A percentile compares a stretch with the other conserved stretches of the same genome.
Evolutionary conservation across 1,284 basidiomycete species (phyloP).

Genomic region (Porodaedalea pini): DNA sequence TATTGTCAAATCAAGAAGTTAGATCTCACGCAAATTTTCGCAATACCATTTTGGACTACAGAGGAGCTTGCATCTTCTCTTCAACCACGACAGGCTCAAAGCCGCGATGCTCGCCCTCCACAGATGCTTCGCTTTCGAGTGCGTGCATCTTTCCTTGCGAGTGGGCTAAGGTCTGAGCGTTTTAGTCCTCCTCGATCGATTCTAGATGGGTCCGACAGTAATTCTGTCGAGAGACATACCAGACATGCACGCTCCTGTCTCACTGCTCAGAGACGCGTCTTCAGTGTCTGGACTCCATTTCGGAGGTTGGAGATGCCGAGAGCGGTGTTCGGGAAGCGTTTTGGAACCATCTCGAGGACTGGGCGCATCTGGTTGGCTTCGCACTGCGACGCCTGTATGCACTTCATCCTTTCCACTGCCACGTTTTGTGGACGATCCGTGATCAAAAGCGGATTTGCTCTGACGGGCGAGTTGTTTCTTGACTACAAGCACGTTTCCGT

Average conservation of each 20-base stretch:
- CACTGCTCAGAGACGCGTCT: background rate
- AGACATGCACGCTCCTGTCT: slow-evolving; percentile 36
- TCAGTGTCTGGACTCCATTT: background rate
- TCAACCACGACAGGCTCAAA: too few species aligned
- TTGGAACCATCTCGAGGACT: slow-evolving; percentile 4
- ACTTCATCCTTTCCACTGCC: background rate
- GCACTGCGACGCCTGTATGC: background rate
- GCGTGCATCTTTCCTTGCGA: too few species aligned
- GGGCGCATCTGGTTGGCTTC: background rate
- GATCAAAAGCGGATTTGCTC: background rate
- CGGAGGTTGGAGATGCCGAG: background rate
- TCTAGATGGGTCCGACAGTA: slow-evolving; percentile 48
- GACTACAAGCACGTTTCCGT: too few species aligned
- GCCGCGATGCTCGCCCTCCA: too few species aligned
- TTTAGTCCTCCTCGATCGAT: slow-evolving; percentile 46
- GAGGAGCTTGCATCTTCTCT: too few species aligned
- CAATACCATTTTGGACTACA: too few species aligned
- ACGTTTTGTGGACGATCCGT: background rate
- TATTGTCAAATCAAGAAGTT: too few species aligned
- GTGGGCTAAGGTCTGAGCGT: slow-evolving; percentile 67
- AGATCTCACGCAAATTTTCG: too few species aligned
- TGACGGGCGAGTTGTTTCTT: too few species aligned
- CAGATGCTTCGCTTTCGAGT: too few species aligned
- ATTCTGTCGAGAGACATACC: slow-evolving; percentile 43
- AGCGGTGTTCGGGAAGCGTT: background rate